Evolutionary conservation across 257 asterid genomes (phyloP), one percentile per base, ranked within the genome.

Genomic region (Knoxia roxburghii): DNA sequence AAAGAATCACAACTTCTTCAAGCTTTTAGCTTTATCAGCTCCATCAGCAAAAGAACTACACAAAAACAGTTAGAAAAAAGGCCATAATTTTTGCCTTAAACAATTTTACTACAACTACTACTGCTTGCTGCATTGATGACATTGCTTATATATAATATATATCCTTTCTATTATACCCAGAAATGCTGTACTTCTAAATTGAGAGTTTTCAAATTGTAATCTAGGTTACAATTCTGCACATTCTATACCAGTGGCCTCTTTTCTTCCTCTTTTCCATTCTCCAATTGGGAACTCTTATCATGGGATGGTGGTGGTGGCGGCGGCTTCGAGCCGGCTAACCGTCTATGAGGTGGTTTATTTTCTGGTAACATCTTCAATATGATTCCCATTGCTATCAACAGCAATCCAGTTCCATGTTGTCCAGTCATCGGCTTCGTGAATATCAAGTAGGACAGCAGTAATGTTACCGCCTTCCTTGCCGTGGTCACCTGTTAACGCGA

Each of bases 391-490:
- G 87, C 55, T 64, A 92, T 87, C 62, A 92, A 80, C 70, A 92
- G 61, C 67, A 92, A 72, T 23, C 97, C 98, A 1, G 81, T 79
- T 21, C 82, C 89, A 46, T 92, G 98, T 77, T 92, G 96, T 50
- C 82, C 95, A 0, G 96, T 92, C 72, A 92, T 63, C 13, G 98
- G 97, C 74, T 92, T 92, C 0, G 98, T 92, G 83, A 92, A 92
- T 15, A 92, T 92, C 81, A 92, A 8, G 67, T 89, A 92, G 0
- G 98, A 92, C 11, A 92, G 84, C 71, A 92, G 26, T 65, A 92
- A 74, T 0, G 97, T 92, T 7, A 92, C 97, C 0, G 97, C 98
- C 68, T 92, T 92, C 73, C 98, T 85, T 6, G 98, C 97, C 0
- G 98, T 92, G 1, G 98, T 92, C n/a, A 89, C 82, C 98, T 89